Base-by-base conservation (phyloP, 148 eudicot species). In the Persicaria maculosa region DNA sequence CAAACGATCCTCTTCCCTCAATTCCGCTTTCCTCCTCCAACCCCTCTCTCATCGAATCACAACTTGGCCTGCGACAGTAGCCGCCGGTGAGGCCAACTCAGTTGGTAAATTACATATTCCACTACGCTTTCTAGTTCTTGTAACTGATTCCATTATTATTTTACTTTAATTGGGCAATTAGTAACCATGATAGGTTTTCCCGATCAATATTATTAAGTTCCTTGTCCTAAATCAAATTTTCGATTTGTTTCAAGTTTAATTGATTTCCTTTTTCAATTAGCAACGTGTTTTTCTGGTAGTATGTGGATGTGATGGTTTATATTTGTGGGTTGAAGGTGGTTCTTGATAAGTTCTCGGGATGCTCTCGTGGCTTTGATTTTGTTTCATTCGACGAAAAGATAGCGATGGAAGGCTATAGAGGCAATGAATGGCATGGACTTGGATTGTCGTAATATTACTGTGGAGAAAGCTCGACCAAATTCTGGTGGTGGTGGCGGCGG, bases 311-410 rank as follows among this genome's bases (percentile, higher is more conserved):
- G 62, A 6, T 57, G 17, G 19, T 8, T 19, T 8, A 17, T 57
- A 17, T 20, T 71, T 19, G 54, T 72, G 69, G 5, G 52, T 45
- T 71, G 44, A 78, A 93, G 98, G 97, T 91, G 62, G 93, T 86
- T 50, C 68, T 95, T 62, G 99, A 95, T 87, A 95, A 86, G 84
- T 79, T 79, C 68, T 88, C 99, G 71, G 97, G 96, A 6, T 92
- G 97, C 67, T 89, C 99, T 47, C 96, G 97, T 76, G 99, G 97
- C 64, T 95, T 92, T 84, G 99, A 97, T 58, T 95, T 95, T 80
- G 93, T 95, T 75, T 85, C 96, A 68, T 95, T 92, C 77, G 93
- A 95, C 81, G 96, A 92, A 54, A 86, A 89, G 86, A 81, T 82
- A 72, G 87, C 89, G 47, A 90, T 92, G 97, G 99, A 95, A 80